Conservation (phyloP, 352 stramenopile genomes). For the Phytophthora meadii region DNA sequence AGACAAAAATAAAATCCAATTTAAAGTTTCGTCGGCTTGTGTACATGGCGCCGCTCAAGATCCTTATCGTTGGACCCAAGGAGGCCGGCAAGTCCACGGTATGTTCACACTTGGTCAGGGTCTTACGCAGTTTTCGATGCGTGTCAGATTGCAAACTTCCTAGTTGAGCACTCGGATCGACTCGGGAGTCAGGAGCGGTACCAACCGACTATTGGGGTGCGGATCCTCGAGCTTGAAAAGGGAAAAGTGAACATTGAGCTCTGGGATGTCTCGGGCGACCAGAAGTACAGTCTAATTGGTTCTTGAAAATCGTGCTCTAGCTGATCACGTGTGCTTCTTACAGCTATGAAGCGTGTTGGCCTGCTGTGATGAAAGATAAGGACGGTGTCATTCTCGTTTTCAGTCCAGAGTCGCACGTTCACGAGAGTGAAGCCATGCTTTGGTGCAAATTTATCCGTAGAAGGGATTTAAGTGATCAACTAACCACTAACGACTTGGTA, state of each 20-base stretch:
- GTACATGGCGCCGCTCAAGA: conserved; percentile 70
- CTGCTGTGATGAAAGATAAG: conserved; percentile 87
- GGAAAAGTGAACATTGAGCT: conserved; percentile 51
- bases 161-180: conserved; percentile 69
- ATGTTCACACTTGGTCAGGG: conserved; percentile 1
- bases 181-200: conserved; percentile 66
- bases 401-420: conserved; percentile 89
- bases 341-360: conserved; percentile 91
- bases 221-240: conserved; percentile 79
- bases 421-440: conserved; percentile 89
- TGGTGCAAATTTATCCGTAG: conserved; percentile 51
- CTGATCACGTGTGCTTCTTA: not conserved
- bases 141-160: conserved; percentile 81
- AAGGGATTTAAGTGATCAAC: not conserved
- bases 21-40: not conserved
- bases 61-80: conserved; percentile 83
- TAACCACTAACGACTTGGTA: not conserved
- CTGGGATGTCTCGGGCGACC: conserved; percentile 72
- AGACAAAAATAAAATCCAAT: no score
- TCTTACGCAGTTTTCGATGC: no score
- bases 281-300: no score
- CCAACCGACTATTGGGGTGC: conserved; percentile 69
- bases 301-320: not conserved
- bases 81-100: conserved; percentile 79
- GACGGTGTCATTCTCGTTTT: conserved; percentile 91